Conservation (phyloP, 192 early-diverging fungal genomes). For the Irineochytrium annulatum region DNA sequence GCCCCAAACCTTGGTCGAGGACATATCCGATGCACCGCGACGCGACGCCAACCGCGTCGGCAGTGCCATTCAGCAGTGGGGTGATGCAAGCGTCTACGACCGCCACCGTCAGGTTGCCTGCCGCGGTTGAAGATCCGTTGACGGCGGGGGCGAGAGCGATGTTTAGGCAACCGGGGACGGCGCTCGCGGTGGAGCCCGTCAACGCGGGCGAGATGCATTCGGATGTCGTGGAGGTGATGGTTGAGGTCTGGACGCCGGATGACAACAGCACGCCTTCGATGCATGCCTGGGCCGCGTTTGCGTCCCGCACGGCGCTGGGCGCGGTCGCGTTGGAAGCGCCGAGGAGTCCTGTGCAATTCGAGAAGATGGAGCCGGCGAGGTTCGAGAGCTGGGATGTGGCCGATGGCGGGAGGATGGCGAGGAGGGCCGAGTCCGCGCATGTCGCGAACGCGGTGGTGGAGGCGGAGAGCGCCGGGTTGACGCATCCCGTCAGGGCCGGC, state of each 20-base stretch:
- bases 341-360: too few species aligned
- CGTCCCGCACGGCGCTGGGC: too few species aligned
- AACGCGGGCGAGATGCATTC: neutral
- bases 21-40: slow-evolving; percentile 6
- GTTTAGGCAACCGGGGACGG: neutral
- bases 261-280: neutral
- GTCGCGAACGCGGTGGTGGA: too few species aligned
- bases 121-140: neutral
- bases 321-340: too few species aligned
- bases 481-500: too few species aligned
- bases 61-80: slow-evolving; percentile 9
- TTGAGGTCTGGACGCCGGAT: neutral
- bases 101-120: neutral
- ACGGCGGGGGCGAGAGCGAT: neutral
- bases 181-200: neutral
- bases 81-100: neutral
- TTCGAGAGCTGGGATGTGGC: too few species aligned
- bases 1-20: slow-evolving; percentile 7
- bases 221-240: neutral
- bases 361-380: too few species aligned
- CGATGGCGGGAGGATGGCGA: too few species aligned
- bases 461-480: too few species aligned
- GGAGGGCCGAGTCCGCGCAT: too few species aligned
- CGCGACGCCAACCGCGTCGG: slow-evolving; percentile 6
- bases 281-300: neutral